Evolutionary conservation across 495 filamentous ascomycete genomes (phyloP), one percentile per base, ranked within the genome.

Genomic region (Parachaetomium inaequale): DNA sequence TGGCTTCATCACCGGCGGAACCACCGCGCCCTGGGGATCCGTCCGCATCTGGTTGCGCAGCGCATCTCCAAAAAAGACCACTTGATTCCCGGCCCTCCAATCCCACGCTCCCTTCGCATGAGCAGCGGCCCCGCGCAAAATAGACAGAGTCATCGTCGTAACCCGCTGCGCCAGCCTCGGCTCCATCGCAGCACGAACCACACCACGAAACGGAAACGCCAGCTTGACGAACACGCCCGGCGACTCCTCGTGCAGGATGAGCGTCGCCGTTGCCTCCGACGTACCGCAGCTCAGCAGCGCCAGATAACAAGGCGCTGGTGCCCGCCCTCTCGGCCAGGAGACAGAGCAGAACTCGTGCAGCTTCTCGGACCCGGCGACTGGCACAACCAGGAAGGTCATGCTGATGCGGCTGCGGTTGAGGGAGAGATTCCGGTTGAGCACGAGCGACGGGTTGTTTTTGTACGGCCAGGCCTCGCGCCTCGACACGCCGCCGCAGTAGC

Each of bases 161-260:
- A 56, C 1, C 0, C 28, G 15, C n/a, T 23, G 5, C n/a, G 26
- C n/a, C 26, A 57, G 12, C 10, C 19, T 28, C 28, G 55, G n/a
- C 28, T 45, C n/a, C 55, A 21, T 10, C 23, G 38, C 2, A 1
- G 38, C 36, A 1, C 10, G 15, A 4, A 36, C 54, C 23, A n/a
- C 23, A 7, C n/a, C 17, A 1, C 0, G 26, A 12, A 17, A 4
- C 0, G 3, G 40, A 8, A 45, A 23, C 0, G 15, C 3, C 11
- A 29, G 15, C n/a, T 57, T 57, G 55, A 34, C 28, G 19, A 46
- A 57, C 6, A 46, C 40, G 17, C 55, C 55, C 5, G 55, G 28
- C 3, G n/a, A 29, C 5, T 31, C 40, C 19, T 47, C 40, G 28
- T n/a, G 55, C 26, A 47, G 11, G 26, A 34, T 11, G 4, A 56